These are phyloP conservation scores for Crotalaria pallida DNA, from an alignment of 306 rosid species.

Conservation along the genomic window DNA sequence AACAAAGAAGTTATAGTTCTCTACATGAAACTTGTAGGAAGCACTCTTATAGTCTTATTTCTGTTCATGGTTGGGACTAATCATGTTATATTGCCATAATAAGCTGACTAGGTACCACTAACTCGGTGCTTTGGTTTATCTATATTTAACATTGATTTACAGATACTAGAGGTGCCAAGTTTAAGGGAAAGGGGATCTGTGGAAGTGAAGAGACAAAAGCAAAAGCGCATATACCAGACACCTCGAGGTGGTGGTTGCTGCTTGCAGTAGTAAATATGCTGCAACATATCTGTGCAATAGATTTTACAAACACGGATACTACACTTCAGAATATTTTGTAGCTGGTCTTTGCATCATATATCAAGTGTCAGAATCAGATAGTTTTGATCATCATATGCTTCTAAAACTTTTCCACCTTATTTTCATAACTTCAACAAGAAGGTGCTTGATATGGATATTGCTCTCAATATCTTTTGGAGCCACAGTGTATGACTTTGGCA, in stretches of 20 bases:
- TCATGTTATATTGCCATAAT: not conserved
- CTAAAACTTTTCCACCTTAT: not conserved
- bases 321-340: not conserved
- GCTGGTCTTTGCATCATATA: not conserved
- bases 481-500: not conserved
- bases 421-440: not conserved
- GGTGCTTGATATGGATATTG: constrained; percentile 12
- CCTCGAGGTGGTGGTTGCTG: constrained; percentile 48
- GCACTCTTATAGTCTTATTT: not conserved
- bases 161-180: constrained; percentile 70
- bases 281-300: constrained; percentile 1
- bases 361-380: not conserved
- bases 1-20: not conserved
- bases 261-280: constrained; percentile 27
- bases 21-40: not conserved
- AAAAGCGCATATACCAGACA: constrained; percentile 29
- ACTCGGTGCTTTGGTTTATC: not conserved
- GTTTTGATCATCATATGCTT: constrained; percentile 11
- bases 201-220: constrained; percentile 57
- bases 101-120: not conserved
- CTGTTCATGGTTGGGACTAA: not conserved
- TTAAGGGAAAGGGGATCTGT: constrained; percentile 65
- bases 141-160: constrained; percentile 23
- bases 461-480: constrained; percentile 13
- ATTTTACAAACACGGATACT: not conserved